A percentile compares a stretch with the other conserved stretches of the same genome.
phyloP scores from a whole-genome alignment of 176 grass and related monocot species.

The Pontederia crassipes region DNA sequence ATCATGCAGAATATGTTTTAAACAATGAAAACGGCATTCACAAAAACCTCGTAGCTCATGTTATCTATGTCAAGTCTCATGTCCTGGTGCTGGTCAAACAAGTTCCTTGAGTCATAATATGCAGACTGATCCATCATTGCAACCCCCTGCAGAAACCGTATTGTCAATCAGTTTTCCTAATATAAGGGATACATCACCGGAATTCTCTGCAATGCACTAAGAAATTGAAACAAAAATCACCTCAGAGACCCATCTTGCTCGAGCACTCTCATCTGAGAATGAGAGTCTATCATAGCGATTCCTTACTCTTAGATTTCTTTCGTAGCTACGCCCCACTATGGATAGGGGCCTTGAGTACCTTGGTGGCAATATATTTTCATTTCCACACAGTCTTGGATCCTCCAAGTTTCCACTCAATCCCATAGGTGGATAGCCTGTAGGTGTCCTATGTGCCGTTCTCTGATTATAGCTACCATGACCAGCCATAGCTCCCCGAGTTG shows the following conservation, averaged over 20 bases:
- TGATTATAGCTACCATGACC: conserved; percentile 27
- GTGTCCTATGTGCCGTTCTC: conserved; percentile 18
- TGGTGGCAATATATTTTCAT: conserved; percentile 22
- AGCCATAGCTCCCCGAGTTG: conserved; percentile 4
- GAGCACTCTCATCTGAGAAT: conserved; percentile 16
- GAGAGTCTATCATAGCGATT: conserved; percentile 38
- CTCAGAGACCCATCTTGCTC: conserved; percentile 25
- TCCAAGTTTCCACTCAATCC: conserved; percentile 23
- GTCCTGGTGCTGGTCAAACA: conserved; percentile 59
- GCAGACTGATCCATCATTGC: conserved; percentile 26
- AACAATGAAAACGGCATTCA: too few species aligned
- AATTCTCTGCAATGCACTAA: background rate
- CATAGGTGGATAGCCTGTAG: conserved; percentile 17
- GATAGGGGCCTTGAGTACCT: conserved; percentile 37
- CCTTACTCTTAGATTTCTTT: conserved; percentile 40
- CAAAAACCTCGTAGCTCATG: conserved; percentile 77
- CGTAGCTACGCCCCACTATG: conserved; percentile 21
- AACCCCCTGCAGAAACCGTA: conserved; percentile 35
- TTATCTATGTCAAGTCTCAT: conserved; percentile 78
- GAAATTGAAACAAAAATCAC: background rate
- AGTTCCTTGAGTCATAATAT: conserved; percentile 26
- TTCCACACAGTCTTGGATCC: background rate
- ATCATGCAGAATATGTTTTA: background rate
- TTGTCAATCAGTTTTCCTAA: conserved; percentile 20
- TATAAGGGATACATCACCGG: background rate